A percentile compares a stretch with the other conserved stretches of the same genome.
Evolutionary conservation across 495 filamentous ascomycete genomes (phyloP).

Genomic region (Rhizodiscina lignyota): DNA sequence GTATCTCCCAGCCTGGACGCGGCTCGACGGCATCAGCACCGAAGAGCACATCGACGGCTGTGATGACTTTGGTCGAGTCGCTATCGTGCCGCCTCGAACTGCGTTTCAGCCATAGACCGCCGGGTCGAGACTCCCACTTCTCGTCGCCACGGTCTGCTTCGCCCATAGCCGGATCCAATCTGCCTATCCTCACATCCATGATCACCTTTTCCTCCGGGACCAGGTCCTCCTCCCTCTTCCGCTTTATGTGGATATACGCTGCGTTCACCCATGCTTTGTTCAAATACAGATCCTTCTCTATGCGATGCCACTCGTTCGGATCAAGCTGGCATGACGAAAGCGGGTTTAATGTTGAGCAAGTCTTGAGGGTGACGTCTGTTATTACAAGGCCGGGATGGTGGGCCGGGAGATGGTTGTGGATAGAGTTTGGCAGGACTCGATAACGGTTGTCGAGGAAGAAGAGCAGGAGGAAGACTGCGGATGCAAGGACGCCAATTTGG

Average conservation of each 20-base stretch:
- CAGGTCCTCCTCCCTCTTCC: slow-evolving; percentile 82
- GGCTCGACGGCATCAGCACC: slow-evolving; percentile 88
- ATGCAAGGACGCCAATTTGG: slow-evolving; percentile 54
- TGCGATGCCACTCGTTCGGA: slow-evolving; percentile 56
- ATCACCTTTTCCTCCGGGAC: slow-evolving; percentile 59
- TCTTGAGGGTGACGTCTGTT: slow-evolving; percentile 74
- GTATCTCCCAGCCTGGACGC: slow-evolving; percentile 63
- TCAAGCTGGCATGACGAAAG: slow-evolving; percentile 70
- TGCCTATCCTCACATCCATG: slow-evolving; percentile 64
- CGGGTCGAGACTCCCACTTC: slow-evolving; percentile 65
- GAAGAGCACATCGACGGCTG: slow-evolving; percentile 78
- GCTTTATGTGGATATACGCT: slow-evolving; percentile 71
- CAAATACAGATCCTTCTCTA: slow-evolving; percentile 89
- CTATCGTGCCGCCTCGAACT: slow-evolving; percentile 58
- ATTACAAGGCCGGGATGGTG: slow-evolving; percentile 42
- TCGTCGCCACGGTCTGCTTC: slow-evolving; percentile 40
- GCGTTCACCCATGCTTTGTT: slow-evolving; percentile 51
- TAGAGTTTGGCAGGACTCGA: slow-evolving; percentile 33
- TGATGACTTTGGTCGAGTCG: slow-evolving; percentile 63
- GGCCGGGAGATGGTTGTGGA: slow-evolving; percentile 35
- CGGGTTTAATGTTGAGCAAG: slow-evolving; percentile 57
- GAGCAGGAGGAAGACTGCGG: slow-evolving; percentile 41
- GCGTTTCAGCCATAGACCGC: slow-evolving; percentile 77
- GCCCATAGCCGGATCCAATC: slow-evolving; percentile 49
- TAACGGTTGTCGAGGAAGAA: slow-evolving; percentile 27